Evolutionary conservation across 2,329 filamentous ascomycete genomes (phyloP).

Genomic region (Cladophialophora yegresii): DNA sequence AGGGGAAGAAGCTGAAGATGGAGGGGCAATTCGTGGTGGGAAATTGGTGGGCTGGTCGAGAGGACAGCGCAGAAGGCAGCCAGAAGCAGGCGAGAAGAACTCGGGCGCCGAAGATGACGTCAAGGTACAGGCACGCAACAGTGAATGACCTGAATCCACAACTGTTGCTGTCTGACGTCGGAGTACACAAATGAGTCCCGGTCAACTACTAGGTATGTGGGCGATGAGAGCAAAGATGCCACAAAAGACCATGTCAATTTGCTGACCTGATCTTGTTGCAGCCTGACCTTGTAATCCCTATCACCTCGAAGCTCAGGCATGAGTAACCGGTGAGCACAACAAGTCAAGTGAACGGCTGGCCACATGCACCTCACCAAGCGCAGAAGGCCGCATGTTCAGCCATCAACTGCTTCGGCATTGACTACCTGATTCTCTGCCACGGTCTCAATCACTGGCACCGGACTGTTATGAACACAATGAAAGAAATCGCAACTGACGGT

Average conservation of each 20-base stretch:
- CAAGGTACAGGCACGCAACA: no score
- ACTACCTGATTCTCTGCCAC: neutral
- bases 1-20: neutral
- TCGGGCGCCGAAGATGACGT: neutral
- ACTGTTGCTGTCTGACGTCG: neutral
- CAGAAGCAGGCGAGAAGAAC: no score
- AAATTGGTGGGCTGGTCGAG: neutral
- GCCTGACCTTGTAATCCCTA: neutral
- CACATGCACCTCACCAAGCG: neutral
- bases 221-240: neutral
- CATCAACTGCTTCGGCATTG: neutral
- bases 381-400: neutral
- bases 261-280: neutral
- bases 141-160: neutral
- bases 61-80: neutral
- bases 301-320: neutral
- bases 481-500: constrained; percentile 10
- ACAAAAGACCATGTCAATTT: neutral
- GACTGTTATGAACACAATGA: neutral
- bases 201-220: no score
- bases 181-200: neutral
- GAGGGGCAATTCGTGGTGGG: constrained; percentile 4
- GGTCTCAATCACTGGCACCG: neutral
- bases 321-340: neutral
- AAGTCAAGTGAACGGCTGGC: neutral